Base-by-base conservation (phyloP, 257 asterid genomes). In the Gardenia jasminoides region DNA sequence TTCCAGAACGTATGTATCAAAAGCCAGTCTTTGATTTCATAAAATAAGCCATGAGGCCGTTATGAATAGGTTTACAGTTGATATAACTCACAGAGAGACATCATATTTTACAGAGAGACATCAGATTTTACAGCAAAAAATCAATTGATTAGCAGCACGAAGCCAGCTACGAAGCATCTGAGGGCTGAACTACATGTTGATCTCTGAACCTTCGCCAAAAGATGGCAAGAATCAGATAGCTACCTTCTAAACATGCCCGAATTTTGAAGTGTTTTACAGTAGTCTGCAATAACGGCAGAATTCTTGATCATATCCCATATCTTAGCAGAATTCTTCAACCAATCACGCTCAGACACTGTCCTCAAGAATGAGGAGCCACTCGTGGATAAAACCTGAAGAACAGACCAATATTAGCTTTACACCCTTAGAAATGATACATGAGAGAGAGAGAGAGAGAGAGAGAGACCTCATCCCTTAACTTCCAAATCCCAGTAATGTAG, bases 251-350 rank as follows among this genome's bases (percentile, higher is more conserved):
- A 89, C 85, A 90, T 80, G 76, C 97, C 97, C 59, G 92, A 89
- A 72, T 82, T 84, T 70, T 90, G 95, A 74, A 95, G 92, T 6
- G 84, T 88, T 80, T 81, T 86, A 87, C 94, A 89, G 76, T 92
- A 95, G 46, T 93, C 98, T 10, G 88, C 79, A 33, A 92, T 80
- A 10, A 80, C 78, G 6, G 97, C 84, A 31, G 98, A 92, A 59
- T 80, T 87, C 89, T 84, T 93, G 19, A 95, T 80, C 76, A 89
- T 83, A 48, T 93, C 99, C 99, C 98, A 93, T 83, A 95, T 89
- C 92, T 93, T 95, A 33, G 93, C 92, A 59, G 97, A 93, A 82
- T 95, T 95, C 92, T 92, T 93, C 87, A 95, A 80, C 99, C 99
- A 95, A 76, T 93, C 98, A 0, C 98, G 97, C 83, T 95, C 99